phyloP scores from a whole-genome alignment of 2,329 filamentous ascomycete genomes.

The Pseudofabraea citricarpa region DNA sequence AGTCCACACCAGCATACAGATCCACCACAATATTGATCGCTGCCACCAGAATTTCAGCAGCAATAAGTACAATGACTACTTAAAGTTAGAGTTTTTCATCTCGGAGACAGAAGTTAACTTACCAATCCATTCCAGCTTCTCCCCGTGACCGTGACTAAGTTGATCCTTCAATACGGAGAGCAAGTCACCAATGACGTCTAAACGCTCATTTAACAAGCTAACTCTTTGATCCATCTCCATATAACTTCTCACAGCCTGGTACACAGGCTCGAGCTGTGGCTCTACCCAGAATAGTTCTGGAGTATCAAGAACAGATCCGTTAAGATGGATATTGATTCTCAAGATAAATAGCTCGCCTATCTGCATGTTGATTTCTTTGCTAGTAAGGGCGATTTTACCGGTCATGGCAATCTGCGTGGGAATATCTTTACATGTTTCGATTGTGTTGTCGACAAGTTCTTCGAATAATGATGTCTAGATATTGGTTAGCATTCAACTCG shows the following conservation, averaged over 20 bases:
- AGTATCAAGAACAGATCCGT: constrained; percentile 92
- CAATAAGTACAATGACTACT: constrained; percentile 88
- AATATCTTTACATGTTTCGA: constrained; percentile 88
- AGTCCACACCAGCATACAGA: constrained; percentile 68
- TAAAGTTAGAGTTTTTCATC: constrained; percentile 5
- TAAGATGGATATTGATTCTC: constrained; percentile 95
- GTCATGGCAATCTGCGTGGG: constrained; percentile 89
- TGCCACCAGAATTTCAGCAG: constrained; percentile 89
- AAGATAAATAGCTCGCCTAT: constrained; percentile 98
- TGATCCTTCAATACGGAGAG: constrained; percentile 93
- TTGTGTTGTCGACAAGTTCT: constrained; percentile 88
- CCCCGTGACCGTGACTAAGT: constrained; percentile 85
- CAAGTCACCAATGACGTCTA: constrained; percentile 91
- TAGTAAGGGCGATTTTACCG: constrained; percentile 83
- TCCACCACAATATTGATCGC: constrained; percentile 94
- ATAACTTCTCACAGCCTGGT: constrained; percentile 91
- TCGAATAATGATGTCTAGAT: constrained; percentile 85
- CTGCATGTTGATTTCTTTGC: constrained; percentile 97
- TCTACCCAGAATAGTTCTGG: constrained; percentile 99
- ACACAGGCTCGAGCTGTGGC: constrained; percentile 92
- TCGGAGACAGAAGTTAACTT: constrained; percentile 30
- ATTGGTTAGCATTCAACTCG: constrained; percentile 2
- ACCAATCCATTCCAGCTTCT: constrained; percentile 89
- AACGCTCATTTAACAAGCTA: constrained; percentile 77
- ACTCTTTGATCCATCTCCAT: constrained; percentile 98